Evolutionary conservation across 1,284 basidiomycete genomes (phyloP).

Genomic region (Leccinum subfulvum): DNA sequence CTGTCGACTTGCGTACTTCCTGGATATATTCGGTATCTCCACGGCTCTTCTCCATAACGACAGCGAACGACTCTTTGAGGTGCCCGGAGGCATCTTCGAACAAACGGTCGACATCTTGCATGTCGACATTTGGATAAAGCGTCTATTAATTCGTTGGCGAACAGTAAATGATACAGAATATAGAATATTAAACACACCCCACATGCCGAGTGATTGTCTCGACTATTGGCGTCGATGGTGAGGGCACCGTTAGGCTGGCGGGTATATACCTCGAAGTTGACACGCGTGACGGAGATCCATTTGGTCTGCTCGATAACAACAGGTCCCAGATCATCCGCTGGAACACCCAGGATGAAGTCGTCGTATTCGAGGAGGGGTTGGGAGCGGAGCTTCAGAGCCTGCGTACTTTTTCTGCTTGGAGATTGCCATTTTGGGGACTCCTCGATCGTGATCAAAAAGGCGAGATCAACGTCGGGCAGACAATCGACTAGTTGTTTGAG

Average conservation of each 20-base stretch:
- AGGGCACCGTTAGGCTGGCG: too few species aligned
- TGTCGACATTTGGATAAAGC: background rate
- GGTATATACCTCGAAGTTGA: background rate
- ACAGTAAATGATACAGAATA: background rate
- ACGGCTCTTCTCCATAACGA: background rate
- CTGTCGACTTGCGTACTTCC: background rate
- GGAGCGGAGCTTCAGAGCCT: background rate
- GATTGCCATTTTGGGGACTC: background rate
- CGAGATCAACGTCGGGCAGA: background rate
- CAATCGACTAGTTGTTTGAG: background rate
- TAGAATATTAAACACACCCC: background rate
- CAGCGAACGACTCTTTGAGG: background rate
- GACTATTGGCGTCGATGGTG: background rate
- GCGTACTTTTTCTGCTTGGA: background rate
- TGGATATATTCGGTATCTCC: background rate
- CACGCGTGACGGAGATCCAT: background rate
- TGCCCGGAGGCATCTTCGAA: background rate
- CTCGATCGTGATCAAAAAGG: background rate
- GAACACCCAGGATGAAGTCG: background rate
- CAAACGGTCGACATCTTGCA: background rate
- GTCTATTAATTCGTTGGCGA: background rate
- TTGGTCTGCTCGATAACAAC: background rate
- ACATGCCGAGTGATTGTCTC: background rate
- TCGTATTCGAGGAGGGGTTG: background rate
- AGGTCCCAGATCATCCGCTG: background rate